phyloP scores from a whole-genome alignment of 1,284 basidiomycete species.

The Xerocomus minutiporus region DNA sequence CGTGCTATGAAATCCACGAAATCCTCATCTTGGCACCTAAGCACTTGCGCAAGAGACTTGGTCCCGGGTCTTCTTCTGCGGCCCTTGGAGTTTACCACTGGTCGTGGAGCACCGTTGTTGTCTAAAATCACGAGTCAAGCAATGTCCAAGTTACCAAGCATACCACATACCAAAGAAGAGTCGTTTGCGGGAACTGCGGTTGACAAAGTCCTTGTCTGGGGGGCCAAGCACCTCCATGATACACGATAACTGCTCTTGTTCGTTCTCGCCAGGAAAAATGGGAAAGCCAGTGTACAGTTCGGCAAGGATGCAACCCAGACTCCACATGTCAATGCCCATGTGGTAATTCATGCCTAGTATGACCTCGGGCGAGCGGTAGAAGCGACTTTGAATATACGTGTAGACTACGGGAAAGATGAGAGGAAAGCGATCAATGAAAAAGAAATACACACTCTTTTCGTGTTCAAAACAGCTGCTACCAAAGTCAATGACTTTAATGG shows the following conservation, averaged over 20 bases:
- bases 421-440: neutral
- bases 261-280: constrained; percentile 99
- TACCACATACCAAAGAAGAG: constrained; percentile 84
- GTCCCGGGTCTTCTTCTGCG: constrained; percentile 86
- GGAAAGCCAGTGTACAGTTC: constrained; percentile 99
- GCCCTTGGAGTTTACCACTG: constrained; percentile 96
- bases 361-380: constrained; percentile 95
- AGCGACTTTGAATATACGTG: constrained; percentile 95
- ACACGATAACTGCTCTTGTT: constrained; percentile 97
- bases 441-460: constrained; percentile 79
- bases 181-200: constrained; percentile 89
- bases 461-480: constrained; percentile 98
- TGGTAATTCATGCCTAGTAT: constrained; percentile 93
- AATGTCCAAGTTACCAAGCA: neutral
- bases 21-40: constrained; percentile 85
- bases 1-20: constrained; percentile 93
- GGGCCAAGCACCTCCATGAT: constrained; percentile 99
- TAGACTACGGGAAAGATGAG: constrained; percentile 62
- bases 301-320: constrained; percentile 94
- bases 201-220: constrained; percentile 92
- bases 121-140: constrained; percentile 48
- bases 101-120: constrained; percentile 85
- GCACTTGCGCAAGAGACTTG: constrained; percentile 84
- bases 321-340: constrained; percentile 98
- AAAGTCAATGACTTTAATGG: constrained; percentile 98